phyloP scores from a whole-genome alignment of 768 basidiomycete genomes.

The Coprinopsis sp. region DNA sequence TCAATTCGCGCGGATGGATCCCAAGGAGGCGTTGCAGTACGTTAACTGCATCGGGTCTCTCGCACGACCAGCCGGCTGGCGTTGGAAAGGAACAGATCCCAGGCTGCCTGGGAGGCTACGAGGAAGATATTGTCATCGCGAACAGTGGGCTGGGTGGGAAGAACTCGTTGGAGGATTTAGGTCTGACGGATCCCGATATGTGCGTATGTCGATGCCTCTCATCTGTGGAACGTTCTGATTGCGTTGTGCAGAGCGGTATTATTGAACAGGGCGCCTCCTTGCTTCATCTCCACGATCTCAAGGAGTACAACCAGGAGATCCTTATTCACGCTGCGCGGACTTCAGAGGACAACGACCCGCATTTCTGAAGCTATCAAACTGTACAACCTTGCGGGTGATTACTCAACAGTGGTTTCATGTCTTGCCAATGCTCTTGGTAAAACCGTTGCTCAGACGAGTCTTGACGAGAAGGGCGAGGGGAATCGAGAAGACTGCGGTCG shows the following conservation, averaged over 20 bases:
- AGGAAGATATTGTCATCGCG: slow-evolving; percentile 75
- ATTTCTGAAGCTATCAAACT: slow-evolving; percentile 90
- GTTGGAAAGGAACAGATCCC: slow-evolving; percentile 83
- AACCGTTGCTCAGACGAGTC: slow-evolving; percentile 62
- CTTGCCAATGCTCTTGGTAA: slow-evolving; percentile 86
- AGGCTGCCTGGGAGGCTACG: slow-evolving; percentile 75
- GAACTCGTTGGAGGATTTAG: slow-evolving; percentile 92
- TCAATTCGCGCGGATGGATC: slow-evolving; percentile 89
- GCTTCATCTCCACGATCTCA: slow-evolving; percentile 61
- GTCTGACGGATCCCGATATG: slow-evolving; percentile 84
- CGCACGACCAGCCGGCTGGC: slow-evolving; percentile 60
- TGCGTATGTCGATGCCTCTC: slow-evolving; percentile 35
- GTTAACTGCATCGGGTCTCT: slow-evolving; percentile 82
- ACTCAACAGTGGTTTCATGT: slow-evolving; percentile 79
- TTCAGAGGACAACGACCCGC: slow-evolving; percentile 79
- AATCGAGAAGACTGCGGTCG: slow-evolving; percentile 70
- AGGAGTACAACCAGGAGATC: slow-evolving; percentile 76
- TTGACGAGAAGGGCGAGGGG: slow-evolving; percentile 59
- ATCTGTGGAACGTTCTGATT: background rate
- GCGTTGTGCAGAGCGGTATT: slow-evolving; percentile 59
- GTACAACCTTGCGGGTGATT: slow-evolving; percentile 92
- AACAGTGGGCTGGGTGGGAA: slow-evolving; percentile 82
- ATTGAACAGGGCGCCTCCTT: slow-evolving; percentile 81
- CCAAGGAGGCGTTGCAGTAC: slow-evolving; percentile 92
- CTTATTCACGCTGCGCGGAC: slow-evolving; percentile 78